Percentiles rank a stretch among this genome's conserved stretches.
Conservation (phyloP, 192 early-diverging fungal genomes). For the Umbelopsis sp. region DNA sequence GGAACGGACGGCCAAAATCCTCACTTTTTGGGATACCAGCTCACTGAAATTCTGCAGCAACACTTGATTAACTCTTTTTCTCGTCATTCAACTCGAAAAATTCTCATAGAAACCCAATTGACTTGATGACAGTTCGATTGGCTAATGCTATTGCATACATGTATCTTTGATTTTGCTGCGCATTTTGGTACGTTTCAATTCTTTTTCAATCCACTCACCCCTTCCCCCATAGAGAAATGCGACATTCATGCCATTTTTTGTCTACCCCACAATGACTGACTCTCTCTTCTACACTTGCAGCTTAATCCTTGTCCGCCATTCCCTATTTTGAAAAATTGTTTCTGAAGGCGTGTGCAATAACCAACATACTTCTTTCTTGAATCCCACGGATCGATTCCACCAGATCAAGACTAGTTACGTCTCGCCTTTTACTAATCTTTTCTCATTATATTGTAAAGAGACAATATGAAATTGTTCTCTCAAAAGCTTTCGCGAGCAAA, state of each 20-base stretch:
- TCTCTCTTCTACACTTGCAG: neutral
- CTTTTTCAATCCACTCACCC: neutral
- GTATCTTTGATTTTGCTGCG: slow-evolving; percentile 2
- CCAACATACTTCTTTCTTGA: neutral
- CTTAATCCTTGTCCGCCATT: neutral
- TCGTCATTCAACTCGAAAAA: neutral
- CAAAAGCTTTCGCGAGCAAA: slow-evolving; percentile 19
- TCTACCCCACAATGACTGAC: neutral
- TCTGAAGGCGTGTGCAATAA: neutral
- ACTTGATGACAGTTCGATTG: neutral
- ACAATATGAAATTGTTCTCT: slow-evolving; percentile 15
- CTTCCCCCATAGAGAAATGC: neutral
- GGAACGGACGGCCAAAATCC: neutral
- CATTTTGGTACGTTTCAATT: neutral
- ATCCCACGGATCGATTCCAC: neutral
- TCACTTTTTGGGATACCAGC: neutral
- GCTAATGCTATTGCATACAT: neutral
- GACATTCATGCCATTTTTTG: too few relatives aligned
- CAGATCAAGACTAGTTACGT: neutral
- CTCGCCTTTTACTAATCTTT: neutral
- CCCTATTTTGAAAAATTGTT: neutral
- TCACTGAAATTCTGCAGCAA: neutral
- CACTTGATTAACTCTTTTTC: neutral
- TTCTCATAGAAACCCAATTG: neutral
- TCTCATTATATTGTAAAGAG: neutral